Percentiles rank a stretch among this genome's conserved stretches.
phyloP scores from a whole-genome alignment of 2,329 filamentous ascomycete genomes.

The Neurospora sp. region DNA sequence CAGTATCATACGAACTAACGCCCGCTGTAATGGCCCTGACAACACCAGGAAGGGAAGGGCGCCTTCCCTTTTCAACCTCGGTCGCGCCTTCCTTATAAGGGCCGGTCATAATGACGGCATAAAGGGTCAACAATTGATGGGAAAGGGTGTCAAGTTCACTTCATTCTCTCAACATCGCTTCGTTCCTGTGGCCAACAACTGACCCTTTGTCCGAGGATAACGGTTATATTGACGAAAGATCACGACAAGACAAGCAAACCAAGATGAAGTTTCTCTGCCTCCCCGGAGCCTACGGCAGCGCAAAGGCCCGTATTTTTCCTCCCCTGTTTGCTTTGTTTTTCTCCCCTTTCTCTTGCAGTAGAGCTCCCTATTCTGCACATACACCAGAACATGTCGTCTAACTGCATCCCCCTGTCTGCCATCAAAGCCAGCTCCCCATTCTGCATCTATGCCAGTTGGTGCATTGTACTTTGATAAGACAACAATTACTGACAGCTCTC shows the following conservation, averaged over 20 bases:
- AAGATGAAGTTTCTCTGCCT: slow-evolving; percentile 23
- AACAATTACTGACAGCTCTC: neutral
- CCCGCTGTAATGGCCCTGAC: neutral
- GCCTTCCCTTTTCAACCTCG: no score
- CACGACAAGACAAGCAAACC: neutral
- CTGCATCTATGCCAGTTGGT: no score
- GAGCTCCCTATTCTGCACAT: neutral
- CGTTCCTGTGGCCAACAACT: neutral
- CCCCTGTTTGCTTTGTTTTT: neutral
- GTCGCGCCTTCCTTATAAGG: no score
- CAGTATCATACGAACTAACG: neutral
- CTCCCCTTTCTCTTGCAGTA: neutral
- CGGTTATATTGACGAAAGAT: neutral
- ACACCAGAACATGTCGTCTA: neutral
- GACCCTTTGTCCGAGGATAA: neutral
- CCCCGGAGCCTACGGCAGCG: slow-evolving; percentile 21
- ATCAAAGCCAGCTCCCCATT: neutral
- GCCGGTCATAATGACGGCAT: neutral
- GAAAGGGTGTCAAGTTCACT: neutral
- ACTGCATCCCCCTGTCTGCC: neutral
- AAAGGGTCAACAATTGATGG: neutral
- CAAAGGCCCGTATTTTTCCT: slow-evolving; percentile 11
- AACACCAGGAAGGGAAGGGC: neutral
- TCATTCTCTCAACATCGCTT: neutral
- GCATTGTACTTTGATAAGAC: neutral